phyloP scores from a whole-genome alignment of 768 basidiomycete species.

The Mrakia hoshinonis region DNA sequence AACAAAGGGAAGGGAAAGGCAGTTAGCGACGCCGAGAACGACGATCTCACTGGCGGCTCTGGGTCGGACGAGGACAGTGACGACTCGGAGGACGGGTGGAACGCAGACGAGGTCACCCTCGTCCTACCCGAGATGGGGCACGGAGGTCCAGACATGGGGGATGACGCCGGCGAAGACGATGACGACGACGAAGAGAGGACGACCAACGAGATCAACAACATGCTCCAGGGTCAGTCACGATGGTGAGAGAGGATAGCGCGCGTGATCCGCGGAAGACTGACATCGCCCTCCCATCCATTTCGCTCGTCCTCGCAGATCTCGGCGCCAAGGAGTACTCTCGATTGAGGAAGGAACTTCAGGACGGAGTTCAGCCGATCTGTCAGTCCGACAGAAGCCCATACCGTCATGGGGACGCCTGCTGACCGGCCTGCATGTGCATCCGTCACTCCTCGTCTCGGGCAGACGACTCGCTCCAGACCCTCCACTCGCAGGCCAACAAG shows the following conservation, averaged over 20 bases:
- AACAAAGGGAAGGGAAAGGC: neutral
- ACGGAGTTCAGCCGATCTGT: constrained; percentile 3
- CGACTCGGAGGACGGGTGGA: neutral
- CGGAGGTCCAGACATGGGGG: neutral
- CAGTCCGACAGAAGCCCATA: neutral
- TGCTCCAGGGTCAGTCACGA: neutral
- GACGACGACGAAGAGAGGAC: constrained; percentile 7
- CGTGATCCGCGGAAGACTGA: neutral
- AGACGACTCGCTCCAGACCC: constrained; percentile 4
- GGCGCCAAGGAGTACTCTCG: constrained; percentile 1
- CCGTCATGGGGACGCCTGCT: neutral
- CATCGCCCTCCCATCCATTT: neutral
- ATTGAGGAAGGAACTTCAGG: constrained; percentile 1
- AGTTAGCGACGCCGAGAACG: neutral
- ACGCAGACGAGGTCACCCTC: neutral
- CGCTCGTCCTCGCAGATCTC: neutral
- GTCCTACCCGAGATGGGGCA: neutral
- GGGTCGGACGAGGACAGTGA: neutral
- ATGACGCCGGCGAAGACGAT: neutral
- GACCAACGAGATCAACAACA: constrained; percentile 6
- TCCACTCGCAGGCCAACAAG: constrained; percentile 12
- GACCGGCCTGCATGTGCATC: neutral
- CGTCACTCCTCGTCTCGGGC: neutral
- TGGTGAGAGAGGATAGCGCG: too few relatives aligned
- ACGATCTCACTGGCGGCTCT: neutral